These are phyloP conservation scores for Kokia cookei DNA, from an alignment of 441 rosid species.

Conservation along the genomic window DNA sequence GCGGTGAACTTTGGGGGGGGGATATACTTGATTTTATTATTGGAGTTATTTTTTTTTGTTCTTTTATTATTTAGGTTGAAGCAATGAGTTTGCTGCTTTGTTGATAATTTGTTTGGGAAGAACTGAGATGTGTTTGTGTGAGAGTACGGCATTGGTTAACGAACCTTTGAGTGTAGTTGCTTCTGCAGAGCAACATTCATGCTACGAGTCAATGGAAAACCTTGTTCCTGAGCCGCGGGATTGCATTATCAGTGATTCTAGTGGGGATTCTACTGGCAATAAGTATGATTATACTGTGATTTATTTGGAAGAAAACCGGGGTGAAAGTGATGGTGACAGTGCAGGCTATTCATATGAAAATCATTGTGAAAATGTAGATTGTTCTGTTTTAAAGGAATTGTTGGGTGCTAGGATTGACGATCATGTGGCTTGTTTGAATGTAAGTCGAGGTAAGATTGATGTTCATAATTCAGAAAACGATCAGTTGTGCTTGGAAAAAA, in stretches of 20 bases:
- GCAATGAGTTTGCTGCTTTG: conserved; percentile 14
- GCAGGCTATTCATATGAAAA: not conserved
- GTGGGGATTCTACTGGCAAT: conserved; percentile 18
- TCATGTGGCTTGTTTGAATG: not conserved
- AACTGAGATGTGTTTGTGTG: conserved; percentile 29
- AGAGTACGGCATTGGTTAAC: conserved; percentile 15
- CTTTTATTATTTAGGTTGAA: not conserved
- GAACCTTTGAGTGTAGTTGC: conserved; percentile 17
- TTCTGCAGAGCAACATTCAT: conserved; percentile 17
- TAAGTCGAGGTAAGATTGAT: conserved; percentile 4
- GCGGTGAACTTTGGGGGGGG: conserved; percentile 13
- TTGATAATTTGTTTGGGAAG: conserved; percentile 7
- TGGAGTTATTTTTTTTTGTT: not conserved
- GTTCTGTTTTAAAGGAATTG: not conserved
- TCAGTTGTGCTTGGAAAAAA: not conserved
- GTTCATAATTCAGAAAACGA: not conserved
- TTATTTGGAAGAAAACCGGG: not conserved
- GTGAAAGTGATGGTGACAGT: not conserved
- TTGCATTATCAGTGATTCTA: conserved; percentile 17
- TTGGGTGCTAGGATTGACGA: not conserved
- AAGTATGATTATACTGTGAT: not conserved
- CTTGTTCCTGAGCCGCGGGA: conserved; percentile 17
- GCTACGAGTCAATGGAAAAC: conserved; percentile 11
- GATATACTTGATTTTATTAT: conserved; percentile 18
- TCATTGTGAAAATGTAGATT: not conserved